phyloP scores from a whole-genome alignment of 2,329 filamentous ascomycete species.

The Claviceps paspali region DNA sequence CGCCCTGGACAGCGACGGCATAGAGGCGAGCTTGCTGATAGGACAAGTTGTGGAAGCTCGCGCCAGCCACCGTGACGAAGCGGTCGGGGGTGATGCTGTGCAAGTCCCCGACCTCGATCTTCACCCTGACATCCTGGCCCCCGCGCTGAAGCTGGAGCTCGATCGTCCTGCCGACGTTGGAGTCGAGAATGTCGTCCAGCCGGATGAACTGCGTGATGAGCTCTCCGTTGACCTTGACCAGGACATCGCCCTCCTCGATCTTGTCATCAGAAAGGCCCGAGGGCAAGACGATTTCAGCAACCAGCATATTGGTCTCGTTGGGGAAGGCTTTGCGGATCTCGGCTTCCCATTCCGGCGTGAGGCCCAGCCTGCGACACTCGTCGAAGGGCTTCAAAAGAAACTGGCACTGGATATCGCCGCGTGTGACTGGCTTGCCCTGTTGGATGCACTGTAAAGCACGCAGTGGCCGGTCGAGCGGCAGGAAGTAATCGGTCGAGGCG shows the following conservation, averaged over 20 bases:
- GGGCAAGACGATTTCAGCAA: conserved; percentile 87
- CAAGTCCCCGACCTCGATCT: conserved; percentile 73
- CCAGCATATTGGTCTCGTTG: conserved; percentile 90
- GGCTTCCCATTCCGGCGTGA: conserved; percentile 75
- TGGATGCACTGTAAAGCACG: conserved; percentile 79
- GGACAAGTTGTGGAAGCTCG: conserved; percentile 87
- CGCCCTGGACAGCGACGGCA: conserved; percentile 78
- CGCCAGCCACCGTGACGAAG: conserved; percentile 87
- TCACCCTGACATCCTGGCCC: conserved; percentile 72
- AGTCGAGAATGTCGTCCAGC: conserved; percentile 82
- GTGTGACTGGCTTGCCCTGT: conserved; percentile 56
- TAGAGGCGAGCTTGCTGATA: conserved; percentile 97
- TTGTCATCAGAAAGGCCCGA: conserved; percentile 76
- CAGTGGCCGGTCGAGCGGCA: conserved; percentile 79
- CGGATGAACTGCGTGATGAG: conserved; percentile 86
- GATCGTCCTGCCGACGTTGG: conserved; percentile 65
- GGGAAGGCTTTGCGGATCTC: conserved; percentile 72
- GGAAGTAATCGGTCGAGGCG: conserved; percentile 93
- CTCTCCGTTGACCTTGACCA: conserved; percentile 86
- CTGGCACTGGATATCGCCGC: conserved; percentile 95
- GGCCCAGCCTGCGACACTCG: conserved; percentile 78
- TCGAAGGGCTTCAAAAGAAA: conserved; percentile 96
- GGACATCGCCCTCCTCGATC: conserved; percentile 84
- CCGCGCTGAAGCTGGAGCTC: conserved; percentile 75
- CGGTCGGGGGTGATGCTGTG: conserved; percentile 92